Percentiles rank a stretch among this genome's conserved stretches.
phyloP scores from a whole-genome alignment of 1,284 basidiomycete genomes.

The Gomphus sp. region DNA sequence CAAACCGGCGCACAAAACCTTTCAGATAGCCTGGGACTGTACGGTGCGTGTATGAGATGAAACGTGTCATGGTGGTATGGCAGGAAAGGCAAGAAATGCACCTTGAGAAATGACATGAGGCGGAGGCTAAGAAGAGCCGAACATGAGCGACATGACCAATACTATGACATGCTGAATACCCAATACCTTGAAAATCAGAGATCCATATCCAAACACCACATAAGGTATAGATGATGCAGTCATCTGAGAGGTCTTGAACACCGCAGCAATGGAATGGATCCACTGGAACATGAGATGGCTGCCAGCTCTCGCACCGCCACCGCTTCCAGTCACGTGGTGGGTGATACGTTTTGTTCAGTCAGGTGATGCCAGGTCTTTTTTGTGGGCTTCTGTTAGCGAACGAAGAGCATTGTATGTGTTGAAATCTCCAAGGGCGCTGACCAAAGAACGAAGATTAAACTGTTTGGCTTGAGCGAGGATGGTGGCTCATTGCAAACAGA shows the following conservation, averaged over 20 bases:
- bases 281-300: too few relatives aligned
- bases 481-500: too few relatives aligned
- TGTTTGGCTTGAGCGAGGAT: too few relatives aligned
- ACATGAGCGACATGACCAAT: background rate
- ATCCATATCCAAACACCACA: conserved; percentile 75
- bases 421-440: too few relatives aligned
- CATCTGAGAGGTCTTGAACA: background rate
- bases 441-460: too few relatives aligned
- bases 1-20: conserved; percentile 79
- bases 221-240: conserved; percentile 26
- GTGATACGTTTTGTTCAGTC: too few relatives aligned
- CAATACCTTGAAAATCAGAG: conserved; percentile 69
- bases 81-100: conserved; percentile 21
- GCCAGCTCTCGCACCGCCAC: too few relatives aligned
- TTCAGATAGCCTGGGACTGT: conserved; percentile 74
- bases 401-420: too few relatives aligned
- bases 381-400: too few relatives aligned
- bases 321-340: too few relatives aligned
- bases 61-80: background rate
- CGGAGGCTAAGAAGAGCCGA: conserved; percentile 43
- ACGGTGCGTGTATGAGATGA: background rate
- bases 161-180: background rate
- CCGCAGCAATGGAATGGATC: background rate
- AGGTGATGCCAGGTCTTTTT: too few relatives aligned
- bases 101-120: conserved; percentile 57